phyloP scores from a whole-genome alignment of 2,329 filamentous ascomycete species.

The Ophiostoma sp. region DNA sequence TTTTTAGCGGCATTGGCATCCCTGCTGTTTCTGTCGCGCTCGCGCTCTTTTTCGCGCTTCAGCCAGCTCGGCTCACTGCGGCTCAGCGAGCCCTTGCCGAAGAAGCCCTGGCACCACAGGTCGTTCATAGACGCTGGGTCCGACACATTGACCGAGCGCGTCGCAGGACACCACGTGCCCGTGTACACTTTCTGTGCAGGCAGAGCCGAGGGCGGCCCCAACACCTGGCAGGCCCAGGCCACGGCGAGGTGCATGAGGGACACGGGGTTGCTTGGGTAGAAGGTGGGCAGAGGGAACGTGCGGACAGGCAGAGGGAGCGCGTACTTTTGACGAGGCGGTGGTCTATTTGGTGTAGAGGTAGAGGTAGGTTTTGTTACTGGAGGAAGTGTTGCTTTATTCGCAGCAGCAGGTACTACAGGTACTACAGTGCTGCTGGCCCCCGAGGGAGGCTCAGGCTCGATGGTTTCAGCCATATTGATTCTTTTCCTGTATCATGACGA shows the following conservation, averaged over 20 bases:
- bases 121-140: slow-evolving; percentile 69
- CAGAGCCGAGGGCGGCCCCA: slow-evolving; percentile 62
- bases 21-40: neutral
- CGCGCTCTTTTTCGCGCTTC: slow-evolving; percentile 68
- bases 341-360: neutral
- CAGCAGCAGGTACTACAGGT: slow-evolving; percentile 25
- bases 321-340: slow-evolving; percentile 50
- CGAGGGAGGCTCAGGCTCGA: slow-evolving; percentile 19
- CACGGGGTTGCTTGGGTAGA: slow-evolving; percentile 88
- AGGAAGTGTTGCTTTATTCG: neutral
- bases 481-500: slow-evolving; percentile 25
- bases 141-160: slow-evolving; percentile 76
- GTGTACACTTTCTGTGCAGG: slow-evolving; percentile 55
- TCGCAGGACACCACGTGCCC: slow-evolving; percentile 75
- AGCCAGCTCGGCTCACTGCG: slow-evolving; percentile 94
- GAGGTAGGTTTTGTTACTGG: neutral
- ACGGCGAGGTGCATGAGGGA: slow-evolving; percentile 77
- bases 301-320: slow-evolving; percentile 72
- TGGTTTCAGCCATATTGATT: slow-evolving; percentile 33
- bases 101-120: slow-evolving; percentile 96
- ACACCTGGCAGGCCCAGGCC: slow-evolving; percentile 67
- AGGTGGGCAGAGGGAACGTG: slow-evolving; percentile 75
- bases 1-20: slow-evolving; percentile 31
- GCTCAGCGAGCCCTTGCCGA: slow-evolving; percentile 87
- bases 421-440: slow-evolving; percentile 7